Base-by-base conservation (phyloP, 371 early-diverging fungal genomes). In the Gilbertella persicaria region DNA sequence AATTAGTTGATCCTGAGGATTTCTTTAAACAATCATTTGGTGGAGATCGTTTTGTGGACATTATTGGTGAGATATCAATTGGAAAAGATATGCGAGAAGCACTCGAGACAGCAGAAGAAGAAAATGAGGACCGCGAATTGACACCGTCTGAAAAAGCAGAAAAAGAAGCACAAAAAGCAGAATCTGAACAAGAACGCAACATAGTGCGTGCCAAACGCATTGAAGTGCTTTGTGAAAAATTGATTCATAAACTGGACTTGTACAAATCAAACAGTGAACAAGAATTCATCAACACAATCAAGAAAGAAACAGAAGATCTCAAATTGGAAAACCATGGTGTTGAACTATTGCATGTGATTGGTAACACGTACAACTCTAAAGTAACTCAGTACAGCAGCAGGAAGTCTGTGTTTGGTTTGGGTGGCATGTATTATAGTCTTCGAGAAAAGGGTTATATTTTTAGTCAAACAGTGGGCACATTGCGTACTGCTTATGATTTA, bases 1-100 rank as follows among this genome's bases (percentile, higher is more conserved):
- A 17, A 14, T 4, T 9, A 85, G 84, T 89, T 41, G 94, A 98
- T 60, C 95, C 98, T 5, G 86, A 90, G 53, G 89, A 88, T 38
- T 96, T 98, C 81, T 98, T 98, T 79, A 87, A 84, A 61, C 88
- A 91, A 71, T 88, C 92, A 43, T 98, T 97, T 83, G 96, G 96
- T 45, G 97, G 96, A 24, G 97, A 95, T 63, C 85, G 88, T 37
- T 98, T 98, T 75, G 86, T 85, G 8, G 91, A 93, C 68, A 86
- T 96, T 60, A 95, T 98, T 73, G 98, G 98, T 29, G 97, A 97
- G 60, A 91, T 98, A 30, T 92, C 91, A 13, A 92, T 98, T 45
- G 94, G 94, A 23, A 77, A 83, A 35, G 95, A 96, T 52, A 91
- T 98, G 78, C 81, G 83, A 35, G 89, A 91, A 42, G 92, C 91